Conservation (phyloP, 2,329 filamentous ascomycete species). For the Hypoxylon sp. region DNA sequence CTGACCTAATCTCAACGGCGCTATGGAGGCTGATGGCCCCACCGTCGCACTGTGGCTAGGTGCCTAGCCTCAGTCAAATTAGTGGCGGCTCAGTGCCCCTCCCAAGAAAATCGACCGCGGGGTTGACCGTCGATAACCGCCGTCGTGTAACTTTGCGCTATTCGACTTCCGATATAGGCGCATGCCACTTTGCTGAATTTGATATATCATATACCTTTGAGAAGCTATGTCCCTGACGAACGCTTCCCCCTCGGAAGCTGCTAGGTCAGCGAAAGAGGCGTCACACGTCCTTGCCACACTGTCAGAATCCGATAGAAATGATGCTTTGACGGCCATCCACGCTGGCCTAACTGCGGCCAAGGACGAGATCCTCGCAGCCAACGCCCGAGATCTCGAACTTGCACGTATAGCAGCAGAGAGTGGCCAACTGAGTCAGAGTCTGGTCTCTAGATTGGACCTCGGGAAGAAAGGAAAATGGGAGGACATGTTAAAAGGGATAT, state of each 20-base stretch:
- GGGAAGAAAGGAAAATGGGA: slow-evolving; percentile 92
- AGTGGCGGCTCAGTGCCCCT: not conserved
- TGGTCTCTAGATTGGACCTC: slow-evolving; percentile 90
- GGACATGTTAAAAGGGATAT: slow-evolving; percentile 95
- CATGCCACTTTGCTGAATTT: slow-evolving; percentile 6
- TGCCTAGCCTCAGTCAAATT: slow-evolving; percentile 3
- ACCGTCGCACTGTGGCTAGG: no score
- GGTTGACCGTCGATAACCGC: slow-evolving; percentile 8
- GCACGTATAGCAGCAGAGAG: slow-evolving; percentile 80
- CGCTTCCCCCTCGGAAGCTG: slow-evolving; percentile 81
- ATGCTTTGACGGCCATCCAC: slow-evolving; percentile 86
- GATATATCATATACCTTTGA: not conserved
- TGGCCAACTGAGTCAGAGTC: slow-evolving; percentile 81
- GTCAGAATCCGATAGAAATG: slow-evolving; percentile 80
- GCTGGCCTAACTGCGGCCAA: slow-evolving; percentile 76
- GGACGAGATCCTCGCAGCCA: slow-evolving; percentile 85
- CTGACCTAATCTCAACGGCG: no score
- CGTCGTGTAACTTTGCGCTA: slow-evolving; percentile 10
- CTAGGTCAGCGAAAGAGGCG: slow-evolving; percentile 80
- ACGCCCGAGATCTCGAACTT: slow-evolving; percentile 81
- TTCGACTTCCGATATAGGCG: slow-evolving; percentile 27
- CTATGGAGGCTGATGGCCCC: not conserved
- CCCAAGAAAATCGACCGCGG: not conserved
- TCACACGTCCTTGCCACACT: slow-evolving; percentile 88
- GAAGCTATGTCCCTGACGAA: slow-evolving; percentile 86